These are phyloP conservation scores for Agaricus sinodeliciosus DNA, from an alignment of 768 basidiomycete genomes.

Conservation along the genomic window DNA sequence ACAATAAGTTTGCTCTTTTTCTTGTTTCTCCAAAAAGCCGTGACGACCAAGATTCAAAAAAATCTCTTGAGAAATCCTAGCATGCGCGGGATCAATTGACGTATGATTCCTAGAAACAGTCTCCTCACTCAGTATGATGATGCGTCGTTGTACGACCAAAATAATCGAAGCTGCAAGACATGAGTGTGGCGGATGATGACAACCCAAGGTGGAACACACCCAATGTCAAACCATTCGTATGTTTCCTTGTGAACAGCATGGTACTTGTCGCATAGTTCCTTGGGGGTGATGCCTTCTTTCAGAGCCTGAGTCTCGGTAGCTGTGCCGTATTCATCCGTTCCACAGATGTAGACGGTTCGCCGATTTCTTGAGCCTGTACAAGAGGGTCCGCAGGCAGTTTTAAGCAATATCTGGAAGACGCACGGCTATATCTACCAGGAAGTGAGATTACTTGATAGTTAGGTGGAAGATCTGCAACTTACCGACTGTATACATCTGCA, in stretches of 20 bases:
- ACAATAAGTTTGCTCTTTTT: slow-evolving; percentile 92
- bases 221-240: slow-evolving; percentile 97
- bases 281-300: slow-evolving; percentile 77
- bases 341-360: slow-evolving; percentile 90
- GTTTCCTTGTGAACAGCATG: slow-evolving; percentile 83
- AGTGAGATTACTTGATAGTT: not conserved
- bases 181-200: slow-evolving; percentile 6
- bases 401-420: slow-evolving; percentile 15
- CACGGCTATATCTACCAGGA: slow-evolving; percentile 54
- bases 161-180: slow-evolving; percentile 70
- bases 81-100: not conserved
- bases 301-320: slow-evolving; percentile 97
- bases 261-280: slow-evolving; percentile 87
- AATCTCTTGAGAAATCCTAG: slow-evolving; percentile 85
- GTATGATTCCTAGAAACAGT: not conserved
- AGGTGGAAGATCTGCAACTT: slow-evolving; percentile 7
- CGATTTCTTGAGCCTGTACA: slow-evolving; percentile 66
- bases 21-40: slow-evolving; percentile 70
- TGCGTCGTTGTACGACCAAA: slow-evolving; percentile 94
- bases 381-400: not conserved
- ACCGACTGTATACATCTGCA: slow-evolving; percentile 96
- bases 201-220: slow-evolving; percentile 35
- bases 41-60: slow-evolving; percentile 81
- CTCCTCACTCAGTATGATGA: slow-evolving; percentile 74
- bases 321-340: slow-evolving; percentile 99